phyloP scores from a whole-genome alignment of 345 rosid genomes.

The Salix brachista region DNA sequence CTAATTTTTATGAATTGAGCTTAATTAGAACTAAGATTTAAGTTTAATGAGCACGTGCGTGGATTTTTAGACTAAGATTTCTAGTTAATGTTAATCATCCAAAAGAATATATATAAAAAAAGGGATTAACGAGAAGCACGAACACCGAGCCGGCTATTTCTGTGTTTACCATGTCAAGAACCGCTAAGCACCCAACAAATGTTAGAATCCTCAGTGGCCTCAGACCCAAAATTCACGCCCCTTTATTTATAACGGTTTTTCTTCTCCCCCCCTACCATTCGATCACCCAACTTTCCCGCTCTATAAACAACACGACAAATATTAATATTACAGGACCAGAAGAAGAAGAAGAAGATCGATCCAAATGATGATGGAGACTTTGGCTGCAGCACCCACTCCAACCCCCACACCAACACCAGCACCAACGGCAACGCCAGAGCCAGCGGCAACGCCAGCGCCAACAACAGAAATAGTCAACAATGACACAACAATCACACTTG shows the following conservation, averaged over 20 bases:
- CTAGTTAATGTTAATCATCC: neutral
- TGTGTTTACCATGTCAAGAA: constrained; percentile 9
- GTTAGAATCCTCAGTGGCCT: neutral
- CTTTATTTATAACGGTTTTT: neutral
- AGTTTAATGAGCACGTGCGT: too few species aligned
- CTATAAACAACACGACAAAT: neutral
- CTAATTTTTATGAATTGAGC: too few species aligned
- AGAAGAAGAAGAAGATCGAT: neutral
- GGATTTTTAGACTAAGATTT: too few species aligned
- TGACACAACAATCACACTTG: neutral
- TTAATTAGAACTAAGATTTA: too few species aligned
- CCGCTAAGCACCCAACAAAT: neutral
- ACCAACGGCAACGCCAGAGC: neutral
- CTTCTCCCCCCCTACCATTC: neutral
- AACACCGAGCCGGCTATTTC: neutral
- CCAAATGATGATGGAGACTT: constrained; percentile 15
- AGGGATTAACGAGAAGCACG: neutral
- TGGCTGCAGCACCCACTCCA: constrained; percentile 7
- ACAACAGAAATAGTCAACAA: neutral
- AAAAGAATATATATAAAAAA: too few species aligned
- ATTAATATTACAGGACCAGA: neutral
- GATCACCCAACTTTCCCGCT: constrained; percentile 10
- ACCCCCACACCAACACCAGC: neutral
- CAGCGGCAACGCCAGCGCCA: neutral
- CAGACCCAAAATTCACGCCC: neutral